These are phyloP conservation scores for Alnus rubra DNA, from an alignment of 306 rosid species.

Conservation along the genomic window DNA sequence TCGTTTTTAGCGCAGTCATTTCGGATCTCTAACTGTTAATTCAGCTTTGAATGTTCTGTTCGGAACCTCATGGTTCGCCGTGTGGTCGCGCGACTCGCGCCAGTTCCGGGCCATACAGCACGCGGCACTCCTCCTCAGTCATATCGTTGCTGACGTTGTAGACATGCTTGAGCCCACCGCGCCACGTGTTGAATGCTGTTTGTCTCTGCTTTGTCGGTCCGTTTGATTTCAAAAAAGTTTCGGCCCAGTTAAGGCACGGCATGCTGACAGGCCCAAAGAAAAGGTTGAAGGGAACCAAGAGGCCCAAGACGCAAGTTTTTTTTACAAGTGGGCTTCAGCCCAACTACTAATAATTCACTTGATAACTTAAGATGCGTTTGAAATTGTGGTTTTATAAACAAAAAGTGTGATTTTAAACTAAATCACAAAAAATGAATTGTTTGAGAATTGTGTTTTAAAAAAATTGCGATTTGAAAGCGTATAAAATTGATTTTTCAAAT, in stretches of 20 bases:
- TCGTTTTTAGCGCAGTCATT: constrained; percentile 22
- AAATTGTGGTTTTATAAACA: too few species aligned
- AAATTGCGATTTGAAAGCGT: too few species aligned
- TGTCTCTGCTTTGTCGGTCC: background rate
- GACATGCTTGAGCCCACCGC: background rate
- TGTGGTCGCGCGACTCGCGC: too few species aligned
- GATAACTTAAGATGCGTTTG: too few species aligned
- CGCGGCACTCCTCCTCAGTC: background rate
- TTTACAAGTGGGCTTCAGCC: too few species aligned
- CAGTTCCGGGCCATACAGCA: background rate
- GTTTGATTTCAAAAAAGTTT: background rate
- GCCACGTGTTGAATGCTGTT: background rate
- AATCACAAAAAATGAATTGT: too few species aligned
- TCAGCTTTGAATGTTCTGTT: background rate
- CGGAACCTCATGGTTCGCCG: background rate
- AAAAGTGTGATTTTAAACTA: too few species aligned
- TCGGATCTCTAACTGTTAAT: constrained; percentile 32
- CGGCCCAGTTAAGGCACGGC: background rate
- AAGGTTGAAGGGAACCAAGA: background rate
- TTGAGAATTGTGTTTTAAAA: too few species aligned
- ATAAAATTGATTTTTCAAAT: too few species aligned
- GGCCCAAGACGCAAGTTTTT: too few species aligned
- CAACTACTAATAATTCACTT: too few species aligned
- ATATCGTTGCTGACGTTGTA: background rate
- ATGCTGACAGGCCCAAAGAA: background rate